These are phyloP conservation scores for Dysphania ambrosioides DNA, from an alignment of 148 eudicot species.

Conservation along the genomic window DNA sequence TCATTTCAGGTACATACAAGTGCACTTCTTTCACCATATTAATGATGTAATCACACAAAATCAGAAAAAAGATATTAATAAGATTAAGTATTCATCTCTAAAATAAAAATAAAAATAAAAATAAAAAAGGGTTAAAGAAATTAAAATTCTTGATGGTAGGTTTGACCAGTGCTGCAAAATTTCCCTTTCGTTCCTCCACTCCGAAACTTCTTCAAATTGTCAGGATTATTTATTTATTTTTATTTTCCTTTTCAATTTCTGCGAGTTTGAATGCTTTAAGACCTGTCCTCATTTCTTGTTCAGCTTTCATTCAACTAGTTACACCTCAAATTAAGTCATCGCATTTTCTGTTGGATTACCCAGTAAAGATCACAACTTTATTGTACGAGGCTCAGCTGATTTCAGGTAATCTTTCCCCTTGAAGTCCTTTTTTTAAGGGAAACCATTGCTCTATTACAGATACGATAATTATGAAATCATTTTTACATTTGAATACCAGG, in stretches of 20 bases:
- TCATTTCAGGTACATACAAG: background rate
- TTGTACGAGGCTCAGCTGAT: conserved; percentile 15
- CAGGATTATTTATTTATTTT: too few relatives aligned
- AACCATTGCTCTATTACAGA: background rate
- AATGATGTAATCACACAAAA: conserved; percentile 15
- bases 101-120: background rate
- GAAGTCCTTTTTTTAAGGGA: background rate
- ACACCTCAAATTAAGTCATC: conserved; percentile 13
- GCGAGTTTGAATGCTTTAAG: conserved; percentile 29
- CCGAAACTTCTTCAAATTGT: conserved; percentile 18
- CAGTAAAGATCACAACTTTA: conserved; percentile 28
- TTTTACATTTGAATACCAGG: background rate
- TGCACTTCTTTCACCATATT: conserved; percentile 2
- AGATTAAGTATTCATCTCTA: too few relatives aligned
- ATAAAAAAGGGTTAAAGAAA: conserved; percentile 19
- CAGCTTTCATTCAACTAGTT: conserved; percentile 38
- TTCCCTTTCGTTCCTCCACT: conserved; percentile 15
- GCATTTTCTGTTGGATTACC: conserved; percentile 1
- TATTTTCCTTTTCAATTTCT: conserved; percentile 3
- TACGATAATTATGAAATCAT: background rate
- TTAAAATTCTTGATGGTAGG: conserved; percentile 41
- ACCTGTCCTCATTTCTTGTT: conserved; percentile 35
- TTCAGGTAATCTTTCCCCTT: conserved; percentile 25
- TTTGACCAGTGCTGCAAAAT: conserved; percentile 60
- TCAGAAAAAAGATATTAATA: too few relatives aligned